Conservation (phyloP, 805 yeast genomes). For the Candida quercuum region DNA sequence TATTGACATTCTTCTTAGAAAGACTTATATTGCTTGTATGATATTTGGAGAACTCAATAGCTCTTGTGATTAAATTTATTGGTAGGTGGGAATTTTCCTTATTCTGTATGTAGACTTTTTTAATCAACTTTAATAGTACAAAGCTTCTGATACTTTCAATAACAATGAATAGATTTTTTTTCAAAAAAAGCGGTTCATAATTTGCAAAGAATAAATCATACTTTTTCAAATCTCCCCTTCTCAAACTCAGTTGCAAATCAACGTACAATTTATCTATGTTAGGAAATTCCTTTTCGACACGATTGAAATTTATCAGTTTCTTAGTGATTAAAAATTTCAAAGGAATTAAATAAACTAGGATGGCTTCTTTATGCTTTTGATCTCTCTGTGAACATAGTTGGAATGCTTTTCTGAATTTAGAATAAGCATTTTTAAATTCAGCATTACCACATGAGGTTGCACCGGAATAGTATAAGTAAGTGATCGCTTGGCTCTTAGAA, state of each 20-base stretch:
- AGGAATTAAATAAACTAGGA: constrained; percentile 61
- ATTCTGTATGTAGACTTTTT: constrained; percentile 25
- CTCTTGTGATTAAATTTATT: constrained; percentile 38
- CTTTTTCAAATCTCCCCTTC: constrained; percentile 47
- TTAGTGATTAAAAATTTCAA: constrained; percentile 45
- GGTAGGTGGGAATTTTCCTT: constrained; percentile 27
- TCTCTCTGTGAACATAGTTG: constrained; percentile 11
- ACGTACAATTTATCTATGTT: constrained; percentile 38
- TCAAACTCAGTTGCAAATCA: constrained; percentile 23
- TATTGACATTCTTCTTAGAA: constrained; percentile 10
- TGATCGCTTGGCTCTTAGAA: constrained; percentile 49
- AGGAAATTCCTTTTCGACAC: constrained; percentile 37
- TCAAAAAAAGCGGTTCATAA: constrained; percentile 48
- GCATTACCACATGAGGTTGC: constrained; percentile 61
- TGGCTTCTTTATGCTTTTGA: constrained; percentile 25
- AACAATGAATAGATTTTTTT: constrained; percentile 55
- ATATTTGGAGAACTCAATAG: constrained; percentile 31
- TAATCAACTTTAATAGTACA: constrained; percentile 47
- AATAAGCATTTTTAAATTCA: constrained; percentile 46
- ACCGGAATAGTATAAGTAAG: constrained; percentile 67
- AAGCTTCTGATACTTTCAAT: constrained; percentile 46
- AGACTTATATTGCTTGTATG: constrained; percentile 12
- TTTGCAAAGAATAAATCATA: constrained; percentile 41
- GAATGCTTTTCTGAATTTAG: constrained; percentile 45
- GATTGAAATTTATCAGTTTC: constrained; percentile 37